These are phyloP conservation scores for Pseudomicrostroma phylloplanum DNA, from an alignment of 1,284 basidiomycete genomes.

Conservation along the genomic window DNA sequence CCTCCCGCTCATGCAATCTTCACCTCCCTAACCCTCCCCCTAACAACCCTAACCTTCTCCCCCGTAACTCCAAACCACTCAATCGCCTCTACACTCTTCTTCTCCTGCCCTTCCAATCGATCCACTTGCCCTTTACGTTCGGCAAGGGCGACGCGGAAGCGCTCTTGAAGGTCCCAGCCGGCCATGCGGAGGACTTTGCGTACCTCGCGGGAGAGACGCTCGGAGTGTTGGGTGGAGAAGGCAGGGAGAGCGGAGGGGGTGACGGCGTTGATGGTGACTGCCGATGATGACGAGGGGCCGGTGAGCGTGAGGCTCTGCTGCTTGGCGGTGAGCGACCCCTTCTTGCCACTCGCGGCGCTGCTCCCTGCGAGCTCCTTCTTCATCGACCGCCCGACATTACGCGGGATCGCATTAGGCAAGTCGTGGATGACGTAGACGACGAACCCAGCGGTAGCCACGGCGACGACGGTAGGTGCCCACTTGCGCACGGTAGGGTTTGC, in stretches of 20 bases:
- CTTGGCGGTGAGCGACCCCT: constrained; percentile 7
- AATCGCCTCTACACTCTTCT: constrained; percentile 29
- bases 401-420: constrained; percentile 82
- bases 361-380: constrained; percentile 26
- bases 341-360: not conserved
- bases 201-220: constrained; percentile 74
- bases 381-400: constrained; percentile 57
- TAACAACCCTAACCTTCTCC: constrained; percentile 5
- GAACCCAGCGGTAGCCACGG: constrained; percentile 66
- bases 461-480: constrained; percentile 81
- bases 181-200: constrained; percentile 87
- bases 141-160: constrained; percentile 75
- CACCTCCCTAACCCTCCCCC: not conserved
- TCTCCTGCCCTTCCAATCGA: constrained; percentile 38
- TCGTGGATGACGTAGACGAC: constrained; percentile 80
- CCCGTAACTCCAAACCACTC: constrained; percentile 35
- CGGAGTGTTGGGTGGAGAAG: constrained; percentile 67
- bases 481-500: constrained; percentile 73
- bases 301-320: constrained; percentile 8
- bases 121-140: constrained; percentile 58
- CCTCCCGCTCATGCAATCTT: not conserved
- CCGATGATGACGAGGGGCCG: no score
- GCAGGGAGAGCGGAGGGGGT: not conserved
- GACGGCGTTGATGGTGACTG: not conserved
- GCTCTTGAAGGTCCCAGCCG: constrained; percentile 82